Evolutionary conservation across 441 rosid species (phyloP), one percentile per base, ranked within the genome.

Genomic region (Populus tomentosa): DNA sequence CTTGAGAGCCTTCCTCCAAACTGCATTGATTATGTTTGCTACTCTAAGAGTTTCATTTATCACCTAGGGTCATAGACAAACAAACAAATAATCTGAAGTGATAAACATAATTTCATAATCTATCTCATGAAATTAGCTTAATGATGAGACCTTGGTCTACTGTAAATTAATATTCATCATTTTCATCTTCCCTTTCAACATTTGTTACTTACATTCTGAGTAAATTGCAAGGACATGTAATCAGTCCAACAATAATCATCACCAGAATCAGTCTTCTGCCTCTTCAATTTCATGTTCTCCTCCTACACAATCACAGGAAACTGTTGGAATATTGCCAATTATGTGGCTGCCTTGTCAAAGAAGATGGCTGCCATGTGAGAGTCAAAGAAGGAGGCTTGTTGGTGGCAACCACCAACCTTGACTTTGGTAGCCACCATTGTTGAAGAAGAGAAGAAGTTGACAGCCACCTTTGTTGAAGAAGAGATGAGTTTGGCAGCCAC

Each of bases 11-110:
- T 91, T 95, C 75, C 98, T 81, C 98, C 94, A 93, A 74, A 95
- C 96, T 36, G 89, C 98, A 77, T 85, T 87, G 81, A 95, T 92
- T 40, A 95, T 87, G 82, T 92, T 95, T 75, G 97, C 97, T 89
- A 92, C 78, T 78, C 99, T 87, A 8, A 95, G 77, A 59, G 99
- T 92, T 78, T 95, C 99, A 70, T 89, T 93, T 78, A 95, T 93
- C 80, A 93, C 97, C 98, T 95, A 86, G 28, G 10, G 40, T 26
- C 38, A 80, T 23, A 30, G 30, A 40, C 0, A 28, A 7, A 16
- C 30, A 53, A 35, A 71, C 13, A 40, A 0, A 11, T 11, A 40
- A 40, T 10, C 50, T 40, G 16, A 59, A 1, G 3, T 18, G 8
- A 23, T 38, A 14, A 46, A 14, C 56, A 46, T 46, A 46, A 14